Percentiles rank a stretch among this genome's conserved stretches.
These are phyloP conservation scores for Albophoma yamanashiensis DNA, from an alignment of 2,329 filamentous ascomycete genomes.

Conservation along the genomic window DNA sequence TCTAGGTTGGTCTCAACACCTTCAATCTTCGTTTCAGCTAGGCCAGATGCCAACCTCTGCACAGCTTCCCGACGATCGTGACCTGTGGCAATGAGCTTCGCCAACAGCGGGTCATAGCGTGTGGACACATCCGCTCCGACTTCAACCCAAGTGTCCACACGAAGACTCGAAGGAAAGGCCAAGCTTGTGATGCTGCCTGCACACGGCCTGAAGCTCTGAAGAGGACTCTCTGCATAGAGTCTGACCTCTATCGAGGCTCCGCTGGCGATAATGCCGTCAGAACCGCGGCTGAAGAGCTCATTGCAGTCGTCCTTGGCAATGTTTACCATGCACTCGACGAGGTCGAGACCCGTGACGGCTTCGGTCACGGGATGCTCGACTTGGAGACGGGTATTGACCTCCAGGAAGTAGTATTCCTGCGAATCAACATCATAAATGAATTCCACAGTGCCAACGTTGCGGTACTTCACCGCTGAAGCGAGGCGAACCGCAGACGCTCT, in stretches of 20 bases:
- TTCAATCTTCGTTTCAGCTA: slow-evolving; percentile 34
- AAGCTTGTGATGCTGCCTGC: slow-evolving; percentile 49
- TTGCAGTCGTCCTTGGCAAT: slow-evolving; percentile 13
- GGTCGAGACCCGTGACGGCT: slow-evolving; percentile 62
- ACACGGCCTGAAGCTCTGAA: slow-evolving; percentile 45
- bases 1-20: slow-evolving; percentile 24
- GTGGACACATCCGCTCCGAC: slow-evolving; percentile 61
- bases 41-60: slow-evolving; percentile 48
- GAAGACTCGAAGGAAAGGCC: slow-evolving; percentile 38
- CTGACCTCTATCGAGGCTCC: slow-evolving; percentile 27
- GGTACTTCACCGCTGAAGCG: slow-evolving; percentile 24
- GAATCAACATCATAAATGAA: slow-evolving; percentile 29
- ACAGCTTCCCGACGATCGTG: slow-evolving; percentile 49
- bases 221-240: slow-evolving; percentile 40
- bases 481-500: slow-evolving; percentile 23
- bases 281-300: slow-evolving; percentile 7
- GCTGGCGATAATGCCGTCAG: not conserved
- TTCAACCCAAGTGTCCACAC: slow-evolving; percentile 58
- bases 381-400: slow-evolving; percentile 37
- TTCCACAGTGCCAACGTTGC: slow-evolving; percentile 32
- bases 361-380: slow-evolving; percentile 51
- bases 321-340: slow-evolving; percentile 45
- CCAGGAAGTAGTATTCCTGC: slow-evolving; percentile 32
- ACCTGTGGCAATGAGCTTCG: slow-evolving; percentile 61
- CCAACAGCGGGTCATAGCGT: slow-evolving; percentile 68